These are phyloP conservation scores for Botryotinia calthae DNA, from an alignment of 2,329 filamentous ascomycete species.

Conservation along the genomic window DNA sequence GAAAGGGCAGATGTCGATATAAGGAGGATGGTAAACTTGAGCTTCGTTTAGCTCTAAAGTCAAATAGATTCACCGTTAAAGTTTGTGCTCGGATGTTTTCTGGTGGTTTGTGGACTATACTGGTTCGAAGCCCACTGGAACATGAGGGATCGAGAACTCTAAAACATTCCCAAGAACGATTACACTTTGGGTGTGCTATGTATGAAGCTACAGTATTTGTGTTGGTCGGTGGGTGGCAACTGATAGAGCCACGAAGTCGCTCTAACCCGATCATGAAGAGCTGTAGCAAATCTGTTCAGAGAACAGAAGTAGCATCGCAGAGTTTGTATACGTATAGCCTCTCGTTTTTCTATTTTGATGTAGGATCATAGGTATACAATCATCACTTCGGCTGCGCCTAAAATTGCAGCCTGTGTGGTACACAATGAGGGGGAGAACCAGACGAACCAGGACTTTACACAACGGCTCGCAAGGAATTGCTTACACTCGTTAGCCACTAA, in stretches of 20 bases:
- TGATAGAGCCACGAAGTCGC: constrained; percentile 1
- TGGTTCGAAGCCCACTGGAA: neutral
- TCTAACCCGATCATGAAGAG: neutral
- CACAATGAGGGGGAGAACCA: neutral
- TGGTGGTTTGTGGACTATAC: neutral
- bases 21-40: neutral
- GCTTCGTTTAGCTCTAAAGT: constrained; percentile 4
- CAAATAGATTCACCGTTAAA: constrained; percentile 6
- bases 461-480: neutral
- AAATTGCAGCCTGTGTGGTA: neutral
- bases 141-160: neutral
- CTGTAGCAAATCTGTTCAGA: neutral
- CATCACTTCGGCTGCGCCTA: neutral
- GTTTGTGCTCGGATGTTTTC: constrained; percentile 5
- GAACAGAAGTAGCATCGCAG: neutral
- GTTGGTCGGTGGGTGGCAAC: neutral
- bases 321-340: neutral
- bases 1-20: constrained; percentile 4
- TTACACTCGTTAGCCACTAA: neutral
- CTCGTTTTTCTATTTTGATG: too few relatives aligned
- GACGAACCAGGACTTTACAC: neutral
- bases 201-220: neutral
- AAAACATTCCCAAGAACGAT: neutral
- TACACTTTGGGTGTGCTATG: neutral
- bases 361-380: too few relatives aligned